Base-by-base conservation (phyloP, 2,329 filamentous ascomycete species). In the Magnaporthiopsis rhizophila region DNA sequence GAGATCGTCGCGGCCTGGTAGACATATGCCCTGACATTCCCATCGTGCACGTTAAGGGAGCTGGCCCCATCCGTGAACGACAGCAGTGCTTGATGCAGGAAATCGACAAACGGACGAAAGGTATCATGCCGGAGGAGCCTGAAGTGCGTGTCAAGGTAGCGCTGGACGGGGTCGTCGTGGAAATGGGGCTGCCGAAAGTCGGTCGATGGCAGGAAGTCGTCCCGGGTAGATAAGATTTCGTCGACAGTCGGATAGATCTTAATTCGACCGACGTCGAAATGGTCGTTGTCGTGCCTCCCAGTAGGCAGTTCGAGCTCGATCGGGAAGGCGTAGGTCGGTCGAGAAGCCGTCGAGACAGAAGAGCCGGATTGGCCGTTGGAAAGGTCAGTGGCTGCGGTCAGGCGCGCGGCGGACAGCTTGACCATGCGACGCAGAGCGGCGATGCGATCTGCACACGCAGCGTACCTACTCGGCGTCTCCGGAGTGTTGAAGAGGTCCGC, bases 41-140 rank as follows among this genome's bases (percentile, higher is more conserved):
- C 38, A 45, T 45, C 38, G 4, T 18, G 38, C 13, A 45, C 15
- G 6, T 45, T 6, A 3, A 45, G 15, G 15, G 38, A 7, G 4
- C 13, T 45, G 15, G 15, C 38, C 13, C 38, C 38, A 45, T 18
- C 38, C 38, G 38, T 45, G 6, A 45, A 45, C 15, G 6, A 45
- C n/a, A 18, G 13, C 24, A 21, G 7, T 26, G 53, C 50, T 28
- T 32, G 32, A 24, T 59, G n/a, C 2, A 63, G 56, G 34, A 59
- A 21, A 18, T 24, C 85, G 80, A 53, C 81, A 75, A 5, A 86
- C 73, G 65, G 83, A 79, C 0, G 81, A 2, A 86, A 74, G 0
- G 79, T 83, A 67, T 86, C 83, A 70, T 86, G 81, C 2, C 83
- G 77, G 1, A 86, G 70, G 0, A 86, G 76, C 21, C 84, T 78